Base-by-base conservation (phyloP, 345 rosid genomes). In the Lepidium didymum region DNA sequence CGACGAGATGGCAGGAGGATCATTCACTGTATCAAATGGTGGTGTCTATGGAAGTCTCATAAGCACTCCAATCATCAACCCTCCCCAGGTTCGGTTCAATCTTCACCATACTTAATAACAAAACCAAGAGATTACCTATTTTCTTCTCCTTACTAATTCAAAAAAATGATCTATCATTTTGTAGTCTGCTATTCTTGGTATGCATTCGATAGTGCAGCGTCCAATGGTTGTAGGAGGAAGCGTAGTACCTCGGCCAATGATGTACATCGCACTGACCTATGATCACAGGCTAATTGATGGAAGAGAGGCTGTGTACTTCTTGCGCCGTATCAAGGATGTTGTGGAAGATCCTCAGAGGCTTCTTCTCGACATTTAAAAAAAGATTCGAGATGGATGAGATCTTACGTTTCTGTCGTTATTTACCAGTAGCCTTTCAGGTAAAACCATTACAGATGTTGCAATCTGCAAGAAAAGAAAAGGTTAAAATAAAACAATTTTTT, bases 1-100 rank as follows among this genome's bases (percentile, higher is more conserved):
- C 29, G 98, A 93, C 72, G 98, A 93, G 77, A 93, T 93, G 98
- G 97, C 98, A 43, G 98, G 98, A 56, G 98, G 98, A 37, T 78
- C 98, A 49, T 90, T 93, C 78, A 93, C 97, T n/a, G 49, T 76
- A 56, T 76, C 79, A 3, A 76, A 76, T 44, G 79, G 79, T 58
- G 79, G 79, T 70, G 98, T 93, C 58, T 90, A 93, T 52, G 98
- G 98, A 72, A 93, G 98, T 75, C 97, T 93, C 27, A 45, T 93
- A 71, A 93, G 98, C 75, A 93, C 98, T 54, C 98, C 98, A n/a
- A 93, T 93, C 72, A 93, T 93, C 75, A 93, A 93, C 75, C 98
- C 98, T 44, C 98, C 98, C 36, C 98, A 93, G 97, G 98, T 93
- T 37, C 14, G 69, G 41, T 72, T 21, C 4, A 0, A 19, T 43